Evolutionary conservation across 352 stramenopile genomes (phyloP).

Genomic region (Phytopythium sindhum): DNA sequence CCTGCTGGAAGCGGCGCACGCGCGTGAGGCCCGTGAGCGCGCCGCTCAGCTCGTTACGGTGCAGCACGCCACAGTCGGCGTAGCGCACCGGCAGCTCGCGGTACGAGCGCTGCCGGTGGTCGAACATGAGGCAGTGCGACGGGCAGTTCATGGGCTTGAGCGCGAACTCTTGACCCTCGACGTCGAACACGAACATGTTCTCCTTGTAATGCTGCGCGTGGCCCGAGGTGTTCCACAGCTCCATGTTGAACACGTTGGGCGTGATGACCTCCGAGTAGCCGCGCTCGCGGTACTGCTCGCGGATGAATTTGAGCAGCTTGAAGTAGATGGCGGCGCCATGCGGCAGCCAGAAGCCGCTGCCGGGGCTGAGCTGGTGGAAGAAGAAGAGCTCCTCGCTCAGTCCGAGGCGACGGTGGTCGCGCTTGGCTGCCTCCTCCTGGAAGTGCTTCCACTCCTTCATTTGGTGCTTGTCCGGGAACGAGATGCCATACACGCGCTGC

Average conservation of each 20-base stretch:
- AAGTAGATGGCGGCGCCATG: constrained; percentile 97
- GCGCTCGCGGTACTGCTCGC: constrained; percentile 67
- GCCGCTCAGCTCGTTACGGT: constrained; percentile 96
- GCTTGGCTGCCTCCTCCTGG: constrained; percentile 94
- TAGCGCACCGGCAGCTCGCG: constrained; percentile 96
- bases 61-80: constrained; percentile 98
- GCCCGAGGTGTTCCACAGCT: constrained; percentile 96
- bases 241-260: constrained; percentile 98
- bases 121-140: constrained; percentile 98
- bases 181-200: constrained; percentile 98
- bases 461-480: constrained; percentile 97
- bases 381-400: constrained; percentile 96
- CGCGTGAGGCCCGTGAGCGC: constrained; percentile 96
- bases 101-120: constrained; percentile 91
- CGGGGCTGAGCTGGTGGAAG: constrained; percentile 91
- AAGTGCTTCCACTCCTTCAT: constrained; percentile 98
- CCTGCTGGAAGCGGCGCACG: constrained; percentile 96
- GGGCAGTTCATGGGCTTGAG: constrained; percentile 99
- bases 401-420: constrained; percentile 94
- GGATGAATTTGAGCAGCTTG: constrained; percentile 97
- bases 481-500: constrained; percentile 97
- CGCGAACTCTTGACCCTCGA: constrained; percentile 93
- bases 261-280: constrained; percentile 95
- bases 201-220: constrained; percentile 98
- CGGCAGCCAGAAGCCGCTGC: constrained; percentile 95